Evolutionary conservation across 306 rosid species (phyloP).

Genomic region (Fragaria iinumae): DNA sequence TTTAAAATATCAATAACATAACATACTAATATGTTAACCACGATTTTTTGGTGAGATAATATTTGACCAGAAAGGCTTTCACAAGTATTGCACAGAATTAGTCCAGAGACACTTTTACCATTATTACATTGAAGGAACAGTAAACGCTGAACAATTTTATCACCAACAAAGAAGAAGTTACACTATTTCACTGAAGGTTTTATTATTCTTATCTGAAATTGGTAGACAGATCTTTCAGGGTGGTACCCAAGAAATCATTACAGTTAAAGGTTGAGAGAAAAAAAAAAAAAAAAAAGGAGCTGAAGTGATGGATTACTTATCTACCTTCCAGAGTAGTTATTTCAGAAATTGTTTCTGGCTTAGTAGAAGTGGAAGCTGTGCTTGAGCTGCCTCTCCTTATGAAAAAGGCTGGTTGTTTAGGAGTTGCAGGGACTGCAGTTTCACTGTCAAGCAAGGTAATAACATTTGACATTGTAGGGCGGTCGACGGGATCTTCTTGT

Average conservation of each 20-base stretch:
- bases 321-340: constrained; percentile 32
- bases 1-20: too few relatives aligned
- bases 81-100: too few relatives aligned
- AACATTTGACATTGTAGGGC: constrained; percentile 44
- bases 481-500: constrained; percentile 54
- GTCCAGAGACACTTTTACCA: too few relatives aligned
- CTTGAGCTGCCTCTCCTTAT: constrained; percentile 5
- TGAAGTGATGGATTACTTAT: constrained; percentile 4
- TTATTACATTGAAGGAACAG: neutral
- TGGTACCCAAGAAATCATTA: neutral
- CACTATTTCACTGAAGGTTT: too few relatives aligned
- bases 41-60: too few relatives aligned
- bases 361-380: constrained; percentile 37
- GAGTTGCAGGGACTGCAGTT: constrained; percentile 28
- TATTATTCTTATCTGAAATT: neutral
- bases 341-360: constrained; percentile 20
- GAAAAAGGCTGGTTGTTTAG: constrained; percentile 42
- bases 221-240: neutral
- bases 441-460: constrained; percentile 44
- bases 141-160: neutral
- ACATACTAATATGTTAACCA: too few relatives aligned
- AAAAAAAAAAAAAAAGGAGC: neutral
- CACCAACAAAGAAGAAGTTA: neutral
- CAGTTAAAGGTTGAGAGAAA: neutral
- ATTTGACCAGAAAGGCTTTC: neutral